phyloP scores from a whole-genome alignment of 2,329 filamentous ascomycete species.

The Colletotrichum abscissum region DNA sequence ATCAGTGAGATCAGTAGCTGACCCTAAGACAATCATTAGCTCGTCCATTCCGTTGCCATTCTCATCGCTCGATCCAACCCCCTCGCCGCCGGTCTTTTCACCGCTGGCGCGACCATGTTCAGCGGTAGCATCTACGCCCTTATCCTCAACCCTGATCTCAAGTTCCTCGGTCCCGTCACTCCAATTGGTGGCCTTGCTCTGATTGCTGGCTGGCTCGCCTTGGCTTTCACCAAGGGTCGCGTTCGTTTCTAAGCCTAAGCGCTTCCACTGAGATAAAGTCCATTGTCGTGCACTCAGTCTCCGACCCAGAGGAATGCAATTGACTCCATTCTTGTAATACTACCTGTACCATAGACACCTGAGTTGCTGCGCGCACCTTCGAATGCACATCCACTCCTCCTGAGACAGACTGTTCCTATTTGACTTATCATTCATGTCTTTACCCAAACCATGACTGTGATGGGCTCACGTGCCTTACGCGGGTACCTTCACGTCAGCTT shows the following conservation, averaged over 20 bases:
- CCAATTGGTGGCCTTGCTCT: constrained; percentile 72
- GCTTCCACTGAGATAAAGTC: neutral
- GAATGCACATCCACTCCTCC: neutral
- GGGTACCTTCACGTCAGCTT: neutral
- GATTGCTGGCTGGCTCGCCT: constrained; percentile 71
- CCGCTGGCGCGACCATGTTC: constrained; percentile 75
- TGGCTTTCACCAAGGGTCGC: constrained; percentile 42
- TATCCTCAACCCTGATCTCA: constrained; percentile 71
- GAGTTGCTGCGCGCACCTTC: neutral
- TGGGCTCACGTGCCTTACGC: neutral
- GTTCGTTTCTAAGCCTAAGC: constrained; percentile 8
- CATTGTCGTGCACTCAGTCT: neutral
- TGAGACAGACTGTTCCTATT: neutral
- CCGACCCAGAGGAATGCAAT: too few species aligned
- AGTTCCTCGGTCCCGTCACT: constrained; percentile 71
- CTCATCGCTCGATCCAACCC: constrained; percentile 69
- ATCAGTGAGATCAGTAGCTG: neutral
- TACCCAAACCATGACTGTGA: neutral
- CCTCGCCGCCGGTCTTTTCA: constrained; percentile 68
- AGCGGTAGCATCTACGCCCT: constrained; percentile 74
- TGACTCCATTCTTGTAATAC: neutral
- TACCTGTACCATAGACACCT: neutral
- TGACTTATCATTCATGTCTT: neutral
- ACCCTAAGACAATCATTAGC: constrained; percentile 50
- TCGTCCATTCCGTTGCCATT: constrained; percentile 71